Conservation (phyloP, 805 yeast species). For the Tetrapisispora fleetii region DNA sequence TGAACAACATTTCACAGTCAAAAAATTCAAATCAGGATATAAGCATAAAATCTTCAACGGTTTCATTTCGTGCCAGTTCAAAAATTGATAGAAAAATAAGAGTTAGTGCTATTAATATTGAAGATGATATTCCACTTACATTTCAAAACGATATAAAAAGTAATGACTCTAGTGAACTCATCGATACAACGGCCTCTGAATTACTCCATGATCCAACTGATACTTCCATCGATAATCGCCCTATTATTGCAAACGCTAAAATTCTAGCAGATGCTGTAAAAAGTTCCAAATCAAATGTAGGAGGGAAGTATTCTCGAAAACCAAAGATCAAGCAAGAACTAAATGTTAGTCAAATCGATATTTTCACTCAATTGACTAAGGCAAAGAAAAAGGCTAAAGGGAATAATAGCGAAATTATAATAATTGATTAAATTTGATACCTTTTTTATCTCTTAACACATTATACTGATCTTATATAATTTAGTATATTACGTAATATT, state of each 20-base stretch:
- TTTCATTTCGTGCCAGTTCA: background rate
- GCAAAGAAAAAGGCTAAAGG: slow-evolving; percentile 25
- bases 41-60: background rate
- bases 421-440: slow-evolving; percentile 14
- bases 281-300: background rate
- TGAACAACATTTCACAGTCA: background rate
- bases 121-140: slow-evolving; percentile 5
- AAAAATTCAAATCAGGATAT: background rate
- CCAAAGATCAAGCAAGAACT: slow-evolving; percentile 17
- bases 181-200: slow-evolving; percentile 27
- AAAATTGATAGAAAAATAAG: slow-evolving; percentile 6
- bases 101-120: slow-evolving; percentile 11
- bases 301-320: background rate
- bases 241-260: slow-evolving; percentile 25
- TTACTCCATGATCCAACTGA: slow-evolving; percentile 26
- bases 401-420: slow-evolving; percentile 23
- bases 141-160: background rate
- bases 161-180: background rate
- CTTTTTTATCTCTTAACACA: background rate
- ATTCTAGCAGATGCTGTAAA: slow-evolving; percentile 22
- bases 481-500: background rate
- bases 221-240: slow-evolving; percentile 20
- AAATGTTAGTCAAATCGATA: slow-evolving; percentile 19
- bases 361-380: slow-evolving; percentile 22
- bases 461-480: background rate